Percentiles rank a stretch among this genome's conserved stretches.
Conservation (phyloP, 805 yeast genomes). For the Debaryomyces prosopidis region DNA sequence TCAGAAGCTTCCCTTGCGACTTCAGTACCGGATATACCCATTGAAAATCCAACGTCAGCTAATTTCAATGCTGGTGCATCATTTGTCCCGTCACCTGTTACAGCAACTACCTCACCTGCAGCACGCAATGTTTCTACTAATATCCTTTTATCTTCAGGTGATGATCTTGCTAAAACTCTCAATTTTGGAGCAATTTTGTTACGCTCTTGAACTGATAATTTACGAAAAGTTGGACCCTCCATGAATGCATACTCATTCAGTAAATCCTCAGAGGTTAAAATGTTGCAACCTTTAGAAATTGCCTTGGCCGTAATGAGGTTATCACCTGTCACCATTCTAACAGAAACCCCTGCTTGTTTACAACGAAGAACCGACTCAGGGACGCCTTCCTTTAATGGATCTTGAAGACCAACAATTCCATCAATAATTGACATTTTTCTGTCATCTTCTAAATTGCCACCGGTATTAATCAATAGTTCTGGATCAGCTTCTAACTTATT, state of each 20-base stretch:
- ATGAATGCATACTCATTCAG: constrained; percentile 62
- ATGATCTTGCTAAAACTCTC: constrained; percentile 87
- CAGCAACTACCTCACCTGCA: constrained; percentile 94
- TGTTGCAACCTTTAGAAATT: constrained; percentile 84
- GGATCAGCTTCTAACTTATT: constrained; percentile 24
- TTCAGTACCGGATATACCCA: constrained; percentile 99
- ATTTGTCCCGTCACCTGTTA: constrained; percentile 98
- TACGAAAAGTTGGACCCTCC: constrained; percentile 93
- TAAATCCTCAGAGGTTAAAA: constrained; percentile 53
- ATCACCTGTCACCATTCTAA: constrained; percentile 98
- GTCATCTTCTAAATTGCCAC: constrained; percentile 22
- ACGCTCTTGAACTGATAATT: constrained; percentile 58
- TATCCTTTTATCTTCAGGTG: constrained; percentile 92
- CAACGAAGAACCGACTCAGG: constrained; percentile 86
- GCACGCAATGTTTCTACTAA: constrained; percentile 78
- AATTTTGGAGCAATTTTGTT: constrained; percentile 65
- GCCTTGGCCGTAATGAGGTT: constrained; percentile 89
- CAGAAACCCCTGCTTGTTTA: constrained; percentile 87
- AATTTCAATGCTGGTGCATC: constrained; percentile 97
- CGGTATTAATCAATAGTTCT: constrained; percentile 23
- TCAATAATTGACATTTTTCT: constrained; percentile 45
- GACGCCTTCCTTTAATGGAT: constrained; percentile 90
- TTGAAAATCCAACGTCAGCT: constrained; percentile 97
- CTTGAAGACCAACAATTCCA: constrained; percentile 88
- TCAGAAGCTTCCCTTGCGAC: constrained; percentile 98